phyloP scores from a whole-genome alignment of 768 basidiomycete species.

The Xerocomus potaroensis region DNA sequence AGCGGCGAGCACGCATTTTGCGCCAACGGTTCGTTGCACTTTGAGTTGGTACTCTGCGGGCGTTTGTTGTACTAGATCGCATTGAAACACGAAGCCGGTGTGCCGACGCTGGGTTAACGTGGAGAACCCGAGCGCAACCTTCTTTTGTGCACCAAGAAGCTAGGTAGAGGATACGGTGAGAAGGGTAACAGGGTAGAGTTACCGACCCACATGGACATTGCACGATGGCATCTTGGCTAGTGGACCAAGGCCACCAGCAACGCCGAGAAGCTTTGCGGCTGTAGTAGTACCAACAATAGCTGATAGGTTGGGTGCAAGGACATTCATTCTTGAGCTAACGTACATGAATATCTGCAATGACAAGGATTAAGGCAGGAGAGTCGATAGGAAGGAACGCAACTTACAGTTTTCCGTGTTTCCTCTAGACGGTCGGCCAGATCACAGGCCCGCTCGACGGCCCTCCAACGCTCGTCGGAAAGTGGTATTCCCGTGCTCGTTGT shows the following conservation, averaged over 20 bases:
- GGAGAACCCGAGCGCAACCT: slow-evolving; percentile 91
- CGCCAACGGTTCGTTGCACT: slow-evolving; percentile 89
- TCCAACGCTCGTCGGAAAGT: slow-evolving; percentile 69
- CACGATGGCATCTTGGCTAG: slow-evolving; percentile 93
- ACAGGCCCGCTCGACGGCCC: slow-evolving; percentile 78
- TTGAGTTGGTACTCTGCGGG: slow-evolving; percentile 89
- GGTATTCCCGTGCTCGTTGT: slow-evolving; percentile 82
- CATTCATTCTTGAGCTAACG: slow-evolving; percentile 98
- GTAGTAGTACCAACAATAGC: slow-evolving; percentile 98
- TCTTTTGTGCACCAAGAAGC: slow-evolving; percentile 92
- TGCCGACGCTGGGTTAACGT: slow-evolving; percentile 83
- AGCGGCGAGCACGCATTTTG: slow-evolving; percentile 86
- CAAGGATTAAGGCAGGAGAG: slow-evolving; percentile 2
- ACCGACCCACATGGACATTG: slow-evolving; percentile 79
- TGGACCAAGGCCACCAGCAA: slow-evolving; percentile 88
- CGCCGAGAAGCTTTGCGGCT: slow-evolving; percentile 96
- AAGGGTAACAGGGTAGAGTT: background rate
- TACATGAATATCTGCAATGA: slow-evolving; percentile 86
- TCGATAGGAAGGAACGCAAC: background rate
- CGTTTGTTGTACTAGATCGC: slow-evolving; percentile 78
- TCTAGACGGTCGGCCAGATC: slow-evolving; percentile 87
- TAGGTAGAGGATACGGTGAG: slow-evolving; percentile 29
- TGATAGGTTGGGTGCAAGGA: slow-evolving; percentile 96
- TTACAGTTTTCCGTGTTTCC: slow-evolving; percentile 82
- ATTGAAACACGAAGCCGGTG: slow-evolving; percentile 96